phyloP scores from a whole-genome alignment of 1,284 basidiomycete genomes.

The Heterobasidion occidentale region DNA sequence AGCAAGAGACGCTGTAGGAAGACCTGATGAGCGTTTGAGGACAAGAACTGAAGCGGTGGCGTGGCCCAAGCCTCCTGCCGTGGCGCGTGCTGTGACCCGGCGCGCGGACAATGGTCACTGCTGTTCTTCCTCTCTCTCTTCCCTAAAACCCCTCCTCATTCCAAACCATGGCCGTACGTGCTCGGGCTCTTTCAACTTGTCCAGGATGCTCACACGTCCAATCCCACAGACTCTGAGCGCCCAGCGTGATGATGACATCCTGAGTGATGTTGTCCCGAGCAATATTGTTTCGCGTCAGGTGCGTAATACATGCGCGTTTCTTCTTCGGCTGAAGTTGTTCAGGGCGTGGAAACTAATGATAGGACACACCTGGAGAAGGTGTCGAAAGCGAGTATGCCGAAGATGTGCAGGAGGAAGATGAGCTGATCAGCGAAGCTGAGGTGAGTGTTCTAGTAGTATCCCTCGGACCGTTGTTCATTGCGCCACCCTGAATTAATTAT shows the following conservation, averaged over 20 bases:
- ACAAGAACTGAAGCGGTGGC: too few species aligned
- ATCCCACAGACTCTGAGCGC: background rate
- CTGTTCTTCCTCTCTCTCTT: background rate
- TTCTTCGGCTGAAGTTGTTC: background rate
- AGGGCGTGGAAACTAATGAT: background rate
- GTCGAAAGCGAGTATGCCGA: conserved; percentile 60
- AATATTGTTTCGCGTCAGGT: conserved; percentile 80
- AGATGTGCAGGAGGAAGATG: conserved; percentile 44
- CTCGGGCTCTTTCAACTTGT: background rate
- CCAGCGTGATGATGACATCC: conserved; percentile 62
- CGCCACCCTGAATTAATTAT: conserved; percentile 7
- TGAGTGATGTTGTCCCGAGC: conserved; percentile 75
- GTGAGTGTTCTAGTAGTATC: conserved; percentile 26
- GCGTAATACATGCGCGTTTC: conserved; percentile 11
- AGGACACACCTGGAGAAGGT: conserved; percentile 64
- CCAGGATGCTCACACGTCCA: too few species aligned
- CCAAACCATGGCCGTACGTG: conserved; percentile 11
- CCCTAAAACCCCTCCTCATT: background rate
- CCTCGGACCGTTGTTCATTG: conserved; percentile 4
- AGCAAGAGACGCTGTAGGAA: too few species aligned
- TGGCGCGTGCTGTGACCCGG: background rate
- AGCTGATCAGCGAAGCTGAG: conserved; percentile 54
- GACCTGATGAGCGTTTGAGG: too few species aligned
- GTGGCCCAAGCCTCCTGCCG: too few species aligned
- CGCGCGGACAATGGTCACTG: background rate